Conservation (phyloP, 1,139 yeast species). For the Hansenula anomala region DNA sequence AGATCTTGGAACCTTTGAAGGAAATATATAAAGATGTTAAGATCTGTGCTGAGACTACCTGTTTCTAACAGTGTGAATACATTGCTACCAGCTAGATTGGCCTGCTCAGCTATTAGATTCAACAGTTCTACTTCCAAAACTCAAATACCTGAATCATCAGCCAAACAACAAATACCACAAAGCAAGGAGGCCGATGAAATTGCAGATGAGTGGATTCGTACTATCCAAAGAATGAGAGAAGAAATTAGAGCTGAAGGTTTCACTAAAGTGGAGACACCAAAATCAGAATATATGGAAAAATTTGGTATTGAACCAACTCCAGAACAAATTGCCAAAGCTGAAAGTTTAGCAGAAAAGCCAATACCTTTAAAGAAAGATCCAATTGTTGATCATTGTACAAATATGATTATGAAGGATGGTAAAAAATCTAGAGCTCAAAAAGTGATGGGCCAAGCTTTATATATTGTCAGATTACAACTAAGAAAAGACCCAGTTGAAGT, state of each 20-base stretch:
- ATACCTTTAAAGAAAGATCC: slow-evolving; percentile 67
- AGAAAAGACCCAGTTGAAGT: slow-evolving; percentile 75
- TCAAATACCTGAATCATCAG: background rate
- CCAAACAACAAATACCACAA: slow-evolving; percentile 1
- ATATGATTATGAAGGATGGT: slow-evolving; percentile 91
- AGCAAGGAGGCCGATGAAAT: slow-evolving; percentile 11
- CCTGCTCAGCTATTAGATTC: slow-evolving; percentile 6
- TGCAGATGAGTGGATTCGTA: slow-evolving; percentile 20
- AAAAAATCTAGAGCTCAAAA: slow-evolving; percentile 79
- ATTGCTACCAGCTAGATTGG: background rate
- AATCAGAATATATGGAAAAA: slow-evolving; percentile 14
- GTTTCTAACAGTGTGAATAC: background rate
- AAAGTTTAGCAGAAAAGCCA: slow-evolving; percentile 39
- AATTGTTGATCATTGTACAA: slow-evolving; percentile 70
- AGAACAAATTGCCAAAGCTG: slow-evolving; percentile 19
- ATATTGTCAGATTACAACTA: slow-evolving; percentile 67
- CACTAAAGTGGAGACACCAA: slow-evolving; percentile 12
- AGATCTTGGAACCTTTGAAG: too few species aligned
- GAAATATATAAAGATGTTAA: slow-evolving; percentile 10
- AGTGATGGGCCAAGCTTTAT: slow-evolving; percentile 70
- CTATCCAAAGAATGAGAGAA: slow-evolving; percentile 17
- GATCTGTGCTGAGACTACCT: slow-evolving; percentile 8
- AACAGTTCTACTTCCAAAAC: slow-evolving; percentile 9
- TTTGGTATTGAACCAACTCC: slow-evolving; percentile 18
- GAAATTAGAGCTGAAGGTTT: slow-evolving; percentile 17